phyloP scores from a whole-genome alignment of 805 yeast genomes.

The Zygoascus flipseniorum region DNA sequence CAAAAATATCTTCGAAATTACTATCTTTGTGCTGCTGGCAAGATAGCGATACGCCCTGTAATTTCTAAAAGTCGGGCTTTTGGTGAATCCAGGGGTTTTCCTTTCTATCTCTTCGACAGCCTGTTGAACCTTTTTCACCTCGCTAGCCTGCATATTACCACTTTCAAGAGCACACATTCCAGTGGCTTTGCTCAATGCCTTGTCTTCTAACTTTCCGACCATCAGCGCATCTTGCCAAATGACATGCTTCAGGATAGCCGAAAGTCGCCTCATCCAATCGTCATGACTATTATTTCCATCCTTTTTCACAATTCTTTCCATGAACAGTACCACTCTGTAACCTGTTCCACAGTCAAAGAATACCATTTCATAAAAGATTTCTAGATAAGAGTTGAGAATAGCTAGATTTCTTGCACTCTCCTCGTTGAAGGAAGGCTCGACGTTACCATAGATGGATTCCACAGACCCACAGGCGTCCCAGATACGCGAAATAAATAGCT shows the following conservation, averaged over 20 bases:
- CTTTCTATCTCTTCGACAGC: constrained; percentile 14
- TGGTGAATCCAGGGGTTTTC: background rate
- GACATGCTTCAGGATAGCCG: constrained; percentile 21
- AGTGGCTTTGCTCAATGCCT: constrained; percentile 14
- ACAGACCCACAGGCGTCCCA: background rate
- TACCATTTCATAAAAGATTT: constrained; percentile 17
- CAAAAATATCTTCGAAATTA: constrained; percentile 12
- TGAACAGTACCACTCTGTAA: constrained; percentile 13
- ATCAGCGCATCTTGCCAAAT: constrained; percentile 21
- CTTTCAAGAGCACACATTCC: constrained; percentile 10
- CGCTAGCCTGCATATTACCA: constrained; percentile 10
- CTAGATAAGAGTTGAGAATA: constrained; percentile 10
- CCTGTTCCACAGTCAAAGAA: constrained; percentile 21
- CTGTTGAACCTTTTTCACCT: constrained; percentile 13
- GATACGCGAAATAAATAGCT: constrained; percentile 7
- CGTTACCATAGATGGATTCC: background rate
- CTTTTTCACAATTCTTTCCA: constrained; percentile 12
- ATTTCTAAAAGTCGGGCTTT: constrained; percentile 2
- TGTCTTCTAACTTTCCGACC: background rate
- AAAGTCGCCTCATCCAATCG: constrained; percentile 16
- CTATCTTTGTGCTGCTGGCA: constrained; percentile 6
- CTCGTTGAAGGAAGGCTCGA: background rate
- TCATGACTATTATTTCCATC: constrained; percentile 4
- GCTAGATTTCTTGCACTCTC: constrained; percentile 4
- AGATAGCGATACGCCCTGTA: constrained; percentile 15